phyloP scores from a whole-genome alignment of 2,329 filamentous ascomycete species.

The Fusarium algeriense region DNA sequence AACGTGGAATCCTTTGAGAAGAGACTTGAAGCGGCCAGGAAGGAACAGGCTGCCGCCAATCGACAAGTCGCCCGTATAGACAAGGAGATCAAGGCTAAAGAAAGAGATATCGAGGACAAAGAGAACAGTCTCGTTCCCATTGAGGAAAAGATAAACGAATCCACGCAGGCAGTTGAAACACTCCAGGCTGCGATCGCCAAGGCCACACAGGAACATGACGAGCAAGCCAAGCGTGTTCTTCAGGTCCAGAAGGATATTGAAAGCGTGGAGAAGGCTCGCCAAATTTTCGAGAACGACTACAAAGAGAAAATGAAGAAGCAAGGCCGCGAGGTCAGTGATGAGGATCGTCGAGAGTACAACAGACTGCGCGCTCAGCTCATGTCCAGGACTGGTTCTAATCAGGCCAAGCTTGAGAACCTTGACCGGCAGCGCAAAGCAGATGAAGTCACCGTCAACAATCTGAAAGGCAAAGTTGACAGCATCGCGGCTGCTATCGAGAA shows the following conservation, averaged over 20 bases:
- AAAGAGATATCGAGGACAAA: slow-evolving; percentile 87
- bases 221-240: slow-evolving; percentile 75
- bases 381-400: slow-evolving; percentile 82
- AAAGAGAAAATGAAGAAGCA: slow-evolving; percentile 86
- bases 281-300: slow-evolving; percentile 90
- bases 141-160: slow-evolving; percentile 90
- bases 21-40: slow-evolving; percentile 82
- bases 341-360: slow-evolving; percentile 91
- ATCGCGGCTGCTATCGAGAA: slow-evolving; percentile 80
- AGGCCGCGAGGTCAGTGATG: slow-evolving; percentile 85
- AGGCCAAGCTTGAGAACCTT: slow-evolving; percentile 87
- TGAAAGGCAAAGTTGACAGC: slow-evolving; percentile 88
- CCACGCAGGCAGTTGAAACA: slow-evolving; percentile 75
- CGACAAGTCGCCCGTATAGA: slow-evolving; percentile 86
- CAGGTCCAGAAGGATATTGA: slow-evolving; percentile 84
- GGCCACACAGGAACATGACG: slow-evolving; percentile 81
- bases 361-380: slow-evolving; percentile 86
- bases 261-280: slow-evolving; percentile 88
- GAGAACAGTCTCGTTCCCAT: slow-evolving; percentile 89
- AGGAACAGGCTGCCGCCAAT: slow-evolving; percentile 82
- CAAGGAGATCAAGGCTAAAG: slow-evolving; percentile 84
- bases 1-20: slow-evolving; percentile 87
- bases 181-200: slow-evolving; percentile 76
- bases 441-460: slow-evolving; percentile 87
- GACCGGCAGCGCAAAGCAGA: slow-evolving; percentile 90